Percentiles rank a stretch among this genome's conserved stretches.
Conservation (phyloP, 345 rosid genomes). For the Dimocarpus longan region DNA sequence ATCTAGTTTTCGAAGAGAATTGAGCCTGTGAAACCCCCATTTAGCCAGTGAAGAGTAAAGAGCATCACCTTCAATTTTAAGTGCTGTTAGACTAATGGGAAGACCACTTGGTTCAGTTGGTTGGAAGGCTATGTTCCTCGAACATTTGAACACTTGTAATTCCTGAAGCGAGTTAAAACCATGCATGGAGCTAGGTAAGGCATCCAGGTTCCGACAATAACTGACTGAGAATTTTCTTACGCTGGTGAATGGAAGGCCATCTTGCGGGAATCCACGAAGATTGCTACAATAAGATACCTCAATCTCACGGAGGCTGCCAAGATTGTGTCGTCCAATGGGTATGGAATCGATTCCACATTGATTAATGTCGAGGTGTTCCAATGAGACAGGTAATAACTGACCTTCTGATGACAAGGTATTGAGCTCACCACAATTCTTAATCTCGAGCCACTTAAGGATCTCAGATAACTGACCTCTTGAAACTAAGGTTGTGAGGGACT, state of each 20-base stretch:
- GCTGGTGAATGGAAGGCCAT: background rate
- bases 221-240: background rate
- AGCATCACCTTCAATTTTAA: background rate
- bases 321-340: slow-evolving; percentile 11
- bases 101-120: slow-evolving; percentile 23
- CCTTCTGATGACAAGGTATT: slow-evolving; percentile 3
- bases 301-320: slow-evolving; percentile 14
- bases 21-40: slow-evolving; percentile 24
- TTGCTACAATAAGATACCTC: background rate
- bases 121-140: slow-evolving; percentile 18
- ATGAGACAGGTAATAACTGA: background rate
- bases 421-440: slow-evolving; percentile 11
- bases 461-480: background rate
- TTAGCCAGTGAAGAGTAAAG: background rate
- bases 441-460: slow-evolving; percentile 5
- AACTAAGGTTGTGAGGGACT: background rate
- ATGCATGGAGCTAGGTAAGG: slow-evolving; percentile 14
- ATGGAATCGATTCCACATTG: background rate
- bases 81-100: slow-evolving; percentile 19
- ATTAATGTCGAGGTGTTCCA: background rate
- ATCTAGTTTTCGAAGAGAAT: slow-evolving; percentile 8
- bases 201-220: background rate
- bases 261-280: background rate
- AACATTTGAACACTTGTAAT: slow-evolving; percentile 20
- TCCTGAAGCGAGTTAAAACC: slow-evolving; percentile 15